Evolutionary conservation across 2,329 filamentous ascomycete genomes (phyloP), one percentile per base, ranked within the genome.

Genomic region (Beauveria sp.): DNA sequence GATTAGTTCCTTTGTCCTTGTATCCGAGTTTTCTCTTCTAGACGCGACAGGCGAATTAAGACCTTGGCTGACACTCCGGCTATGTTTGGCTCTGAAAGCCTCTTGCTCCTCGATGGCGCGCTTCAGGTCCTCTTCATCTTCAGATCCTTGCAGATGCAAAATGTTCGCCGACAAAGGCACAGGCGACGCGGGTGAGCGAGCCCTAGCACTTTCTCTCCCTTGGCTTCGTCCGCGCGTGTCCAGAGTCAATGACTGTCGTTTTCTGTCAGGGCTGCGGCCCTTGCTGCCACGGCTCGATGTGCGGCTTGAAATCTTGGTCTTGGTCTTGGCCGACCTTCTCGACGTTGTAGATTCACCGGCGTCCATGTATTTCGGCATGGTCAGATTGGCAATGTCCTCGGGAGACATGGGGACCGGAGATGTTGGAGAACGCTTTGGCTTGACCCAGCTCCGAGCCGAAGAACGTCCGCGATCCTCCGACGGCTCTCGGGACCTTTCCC

Each of bases 331-430:
- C 8, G 75, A 69, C 67, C 81, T 83, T 28, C 76, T 75, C 40
- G 77, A 75, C 0, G 79, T 80, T 47, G 68, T 66, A 5, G 80
- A 77, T 22, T 81, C 80, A 20, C 66, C 70, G 2, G 66, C 64
- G 2, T 71, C 69, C 7, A 56, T 70, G 64, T 68, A 67, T 30
- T 69, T 75, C 1, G 79, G 77, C 1, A 77, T 83, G 64, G 81
- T 83, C 55, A 88, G 73, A 66, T 83, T 87, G 69, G 85, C 84
- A 63, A 90, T 71, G 68, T 97, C 92, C 67, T 96, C 91, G 0
- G 92, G 92, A 3, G 92, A 96, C 92, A 97, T 97, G 3, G 92
- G 91, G 2, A 96, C 83, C 0, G 93, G 93, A 0, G 93, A 97
- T 2, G 91, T 96, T 1, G 93, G 93, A 1, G 93, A 97, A 24